A percentile compares a stretch with the other conserved stretches of the same genome.
Evolutionary conservation across 108 stramenopile species (phyloP).

Genomic region (Aurantiochytrium sp.): DNA sequence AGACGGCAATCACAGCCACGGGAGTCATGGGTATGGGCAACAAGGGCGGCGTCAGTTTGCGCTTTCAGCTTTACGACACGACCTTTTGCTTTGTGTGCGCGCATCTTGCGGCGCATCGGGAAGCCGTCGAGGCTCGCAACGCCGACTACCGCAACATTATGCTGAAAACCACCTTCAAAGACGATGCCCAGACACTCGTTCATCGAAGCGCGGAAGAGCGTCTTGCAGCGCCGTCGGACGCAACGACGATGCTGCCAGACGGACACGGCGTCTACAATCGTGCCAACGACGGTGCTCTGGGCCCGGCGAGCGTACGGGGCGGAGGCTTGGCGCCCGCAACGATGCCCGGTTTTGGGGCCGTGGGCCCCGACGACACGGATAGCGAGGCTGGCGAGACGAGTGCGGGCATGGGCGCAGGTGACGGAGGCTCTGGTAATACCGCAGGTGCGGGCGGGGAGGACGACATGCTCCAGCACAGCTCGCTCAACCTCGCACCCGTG

Average conservation of each 20-base stretch:
- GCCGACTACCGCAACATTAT: conserved; percentile 80
- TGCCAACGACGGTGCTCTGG: neutral
- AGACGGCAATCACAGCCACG: conserved; percentile 71
- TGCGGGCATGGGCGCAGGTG: neutral
- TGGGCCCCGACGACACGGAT: neutral
- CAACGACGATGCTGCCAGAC: neutral
- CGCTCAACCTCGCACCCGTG: conserved; percentile 18
- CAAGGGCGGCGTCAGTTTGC: conserved; percentile 87
- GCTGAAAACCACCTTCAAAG: conserved; percentile 67
- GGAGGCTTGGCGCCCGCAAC: neutral
- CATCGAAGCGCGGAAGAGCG: neutral
- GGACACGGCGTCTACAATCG: neutral
- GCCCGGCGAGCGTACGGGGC: neutral
- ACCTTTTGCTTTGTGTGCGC: conserved; percentile 84
- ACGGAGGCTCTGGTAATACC: neutral
- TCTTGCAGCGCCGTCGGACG: neutral
- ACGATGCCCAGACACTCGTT: conserved; percentile 56
- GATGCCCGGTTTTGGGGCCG: neutral
- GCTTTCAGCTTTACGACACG: conserved; percentile 78
- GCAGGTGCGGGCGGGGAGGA: neutral
- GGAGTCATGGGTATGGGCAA: conserved; percentile 99
- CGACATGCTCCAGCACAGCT: conserved; percentile 53
- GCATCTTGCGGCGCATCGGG: conserved; percentile 95
- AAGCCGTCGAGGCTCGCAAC: conserved; percentile 88
- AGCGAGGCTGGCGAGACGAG: neutral